Percentiles rank a stretch among this genome's conserved stretches.
phyloP scores from a whole-genome alignment of 495 filamentous ascomycete genomes.

The Lepidopterella palustris region DNA sequence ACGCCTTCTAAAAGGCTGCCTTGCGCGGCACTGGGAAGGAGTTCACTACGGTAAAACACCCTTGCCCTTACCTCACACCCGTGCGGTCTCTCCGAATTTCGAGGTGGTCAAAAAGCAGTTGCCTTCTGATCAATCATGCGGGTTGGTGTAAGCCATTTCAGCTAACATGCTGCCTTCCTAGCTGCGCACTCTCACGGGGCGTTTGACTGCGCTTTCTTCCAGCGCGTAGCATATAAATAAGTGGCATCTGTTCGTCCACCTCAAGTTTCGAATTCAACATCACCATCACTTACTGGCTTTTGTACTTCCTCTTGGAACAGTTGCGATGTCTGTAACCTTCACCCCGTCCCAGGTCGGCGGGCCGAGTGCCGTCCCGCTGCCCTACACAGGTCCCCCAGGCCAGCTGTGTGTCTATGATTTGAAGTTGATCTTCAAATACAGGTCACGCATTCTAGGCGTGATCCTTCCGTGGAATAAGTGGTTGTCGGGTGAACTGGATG shows the following conservation, averaged over 20 bases:
- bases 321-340: conserved; percentile 2
- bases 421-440: conserved; percentile 3
- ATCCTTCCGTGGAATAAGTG: conserved; percentile 11
- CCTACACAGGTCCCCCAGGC: conserved; percentile 18
- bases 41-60: not conserved
- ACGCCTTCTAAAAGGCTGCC: not conserved
- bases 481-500: conserved; percentile 9
- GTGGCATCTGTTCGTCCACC: not conserved
- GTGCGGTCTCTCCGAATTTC: not conserved
- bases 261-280: not conserved
- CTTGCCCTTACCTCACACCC: not conserved
- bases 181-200: not conserved
- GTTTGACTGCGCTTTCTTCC: not conserved
- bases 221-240: not conserved
- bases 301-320: not conserved
- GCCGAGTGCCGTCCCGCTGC: conserved; percentile 2
- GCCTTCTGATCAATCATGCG: not conserved
- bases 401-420: conserved; percentile 17
- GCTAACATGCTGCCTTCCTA: not conserved
- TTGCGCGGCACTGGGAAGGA: not conserved
- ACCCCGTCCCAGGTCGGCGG: conserved; percentile 14
- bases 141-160: not conserved
- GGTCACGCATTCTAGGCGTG: conserved; percentile 11
- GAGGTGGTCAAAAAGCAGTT: not conserved
- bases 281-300: not conserved